A percentile compares a stretch with the other conserved stretches of the same genome.
Evolutionary conservation across 192 early-diverging fungal genomes (phyloP).

Genomic region (Chytriomyces hyalinus): DNA sequence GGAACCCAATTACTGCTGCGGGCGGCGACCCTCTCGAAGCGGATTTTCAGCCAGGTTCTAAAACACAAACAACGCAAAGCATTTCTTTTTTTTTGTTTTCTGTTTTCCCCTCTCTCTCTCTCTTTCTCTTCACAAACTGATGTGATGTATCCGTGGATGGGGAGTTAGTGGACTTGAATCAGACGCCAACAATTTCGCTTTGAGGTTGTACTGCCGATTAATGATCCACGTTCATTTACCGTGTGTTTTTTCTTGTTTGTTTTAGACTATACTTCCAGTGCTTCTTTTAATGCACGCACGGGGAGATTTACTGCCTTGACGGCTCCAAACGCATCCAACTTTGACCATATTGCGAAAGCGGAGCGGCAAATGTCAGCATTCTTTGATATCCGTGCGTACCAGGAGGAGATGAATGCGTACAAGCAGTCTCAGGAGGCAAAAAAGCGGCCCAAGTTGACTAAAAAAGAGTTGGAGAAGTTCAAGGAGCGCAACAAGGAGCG

Average conservation of each 20-base stretch:
- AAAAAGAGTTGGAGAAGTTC: conserved; percentile 37
- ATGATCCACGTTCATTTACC: background rate
- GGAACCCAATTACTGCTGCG: conserved; percentile 18
- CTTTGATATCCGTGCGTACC: conserved; percentile 32
- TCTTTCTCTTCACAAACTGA: background rate
- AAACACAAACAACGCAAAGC: background rate
- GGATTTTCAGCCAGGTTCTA: conserved; percentile 14
- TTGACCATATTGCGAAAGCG: conserved; percentile 31
- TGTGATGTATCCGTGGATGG: background rate
- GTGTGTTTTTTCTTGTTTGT: background rate
- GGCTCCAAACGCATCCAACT: conserved; percentile 10
- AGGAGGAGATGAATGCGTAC: conserved; percentile 24
- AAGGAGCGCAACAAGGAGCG: conserved; percentile 34
- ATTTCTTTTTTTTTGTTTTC: conserved; percentile 1
- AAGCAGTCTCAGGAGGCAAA: background rate
- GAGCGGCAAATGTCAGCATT: conserved; percentile 37
- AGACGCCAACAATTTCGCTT: background rate
- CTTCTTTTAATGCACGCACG: conserved; percentile 33
- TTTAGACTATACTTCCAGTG: conserved; percentile 29
- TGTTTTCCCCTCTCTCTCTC: background rate
- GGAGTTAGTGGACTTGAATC: background rate
- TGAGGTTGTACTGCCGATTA: background rate
- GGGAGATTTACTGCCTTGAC: conserved; percentile 16
- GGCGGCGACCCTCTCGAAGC: background rate
- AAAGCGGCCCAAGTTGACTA: conserved; percentile 20